Conservation (phyloP, 352 stramenopile species). For the Blastocystis sp. region DNA sequence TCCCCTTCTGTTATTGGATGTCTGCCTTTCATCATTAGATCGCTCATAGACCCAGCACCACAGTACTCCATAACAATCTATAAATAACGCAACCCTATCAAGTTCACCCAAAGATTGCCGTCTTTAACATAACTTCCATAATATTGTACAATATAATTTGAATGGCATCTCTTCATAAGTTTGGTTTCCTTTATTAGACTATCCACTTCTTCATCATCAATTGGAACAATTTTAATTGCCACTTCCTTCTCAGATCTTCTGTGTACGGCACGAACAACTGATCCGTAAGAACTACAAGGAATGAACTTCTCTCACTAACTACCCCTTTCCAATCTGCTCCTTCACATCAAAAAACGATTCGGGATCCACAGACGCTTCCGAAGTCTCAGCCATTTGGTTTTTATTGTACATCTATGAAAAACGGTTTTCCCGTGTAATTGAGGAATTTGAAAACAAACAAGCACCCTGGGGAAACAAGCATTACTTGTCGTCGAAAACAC, state of each 20-base stretch:
- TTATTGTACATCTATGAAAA: too few species aligned
- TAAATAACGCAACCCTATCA: neutral
- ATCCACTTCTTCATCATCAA: neutral
- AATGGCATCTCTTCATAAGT: conserved; percentile 63
- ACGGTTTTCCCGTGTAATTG: too few species aligned
- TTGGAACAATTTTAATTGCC: conserved; percentile 25
- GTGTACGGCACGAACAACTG: neutral
- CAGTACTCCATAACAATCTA: conserved; percentile 65
- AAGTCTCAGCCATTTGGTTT: neutral
- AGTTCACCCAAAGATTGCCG: conserved; percentile 44
- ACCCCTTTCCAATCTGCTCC: conserved; percentile 11
- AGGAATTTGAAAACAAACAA: neutral
- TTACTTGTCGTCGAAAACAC: neutral
- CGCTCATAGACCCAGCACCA: conserved; percentile 36
- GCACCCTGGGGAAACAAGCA: neutral
- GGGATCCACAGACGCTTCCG: neutral
- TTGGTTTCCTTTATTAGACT: conserved; percentile 57
- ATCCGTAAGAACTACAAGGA: neutral
- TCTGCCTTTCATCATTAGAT: conserved; percentile 56
- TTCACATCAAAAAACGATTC: neutral
- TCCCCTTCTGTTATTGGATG: conserved; percentile 31
- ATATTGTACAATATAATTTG: conserved; percentile 60
- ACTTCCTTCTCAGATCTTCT: neutral
- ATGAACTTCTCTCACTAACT: neutral
- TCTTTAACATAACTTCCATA: conserved; percentile 47